Base-by-base conservation (phyloP, 331 rosid genomes). In the Arachis monticola region DNA sequence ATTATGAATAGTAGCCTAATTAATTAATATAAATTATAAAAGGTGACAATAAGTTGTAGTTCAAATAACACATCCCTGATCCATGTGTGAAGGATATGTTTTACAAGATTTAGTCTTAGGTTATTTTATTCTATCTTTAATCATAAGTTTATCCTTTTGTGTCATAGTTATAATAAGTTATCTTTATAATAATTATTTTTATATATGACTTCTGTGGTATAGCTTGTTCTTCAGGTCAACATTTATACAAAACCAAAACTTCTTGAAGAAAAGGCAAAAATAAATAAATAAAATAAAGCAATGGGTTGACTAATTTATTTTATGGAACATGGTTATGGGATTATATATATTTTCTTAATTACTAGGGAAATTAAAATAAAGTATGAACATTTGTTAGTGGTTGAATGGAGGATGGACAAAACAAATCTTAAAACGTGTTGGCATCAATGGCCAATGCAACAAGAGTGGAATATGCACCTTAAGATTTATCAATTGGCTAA, bases 391-490 rank as follows among this genome's bases (percentile, higher is more conserved):
- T 77, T 71, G 32, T 35, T 10, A 67, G 77, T 72, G 85, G 82
- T 67, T 47, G 4, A 77, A 77, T 14, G 66, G 12, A 51, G 6
- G 68, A 50, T 59, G 63, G 63, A 67, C 63, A 66, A 59, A 32
- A 44, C 46, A 53, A 32, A 42, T 31, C 46, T 55, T n/a, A 55
- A 61, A 67, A 69, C 3, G 30, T 55, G 52, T 52, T 79, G 63
- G 30, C 61, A 81, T 73, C 42, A 56, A 40, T 74, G 61, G 76
- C 75, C 69, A 83, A 13, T 42, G 10, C 52, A 79, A 79, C 61
- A n/a, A 61, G 64, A 76, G 86, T 78, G 73, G 87, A 60, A 48
- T 40, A 35, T 72, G 81, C 87, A 79, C 79, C 67, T 31, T 11
- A 41, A 59, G 8, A 53, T 42, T 48, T 7, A 38, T 74, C 46